phyloP scores from a whole-genome alignment of 139 green algal genomes.

The Tetratostichococcus sp. region DNA sequence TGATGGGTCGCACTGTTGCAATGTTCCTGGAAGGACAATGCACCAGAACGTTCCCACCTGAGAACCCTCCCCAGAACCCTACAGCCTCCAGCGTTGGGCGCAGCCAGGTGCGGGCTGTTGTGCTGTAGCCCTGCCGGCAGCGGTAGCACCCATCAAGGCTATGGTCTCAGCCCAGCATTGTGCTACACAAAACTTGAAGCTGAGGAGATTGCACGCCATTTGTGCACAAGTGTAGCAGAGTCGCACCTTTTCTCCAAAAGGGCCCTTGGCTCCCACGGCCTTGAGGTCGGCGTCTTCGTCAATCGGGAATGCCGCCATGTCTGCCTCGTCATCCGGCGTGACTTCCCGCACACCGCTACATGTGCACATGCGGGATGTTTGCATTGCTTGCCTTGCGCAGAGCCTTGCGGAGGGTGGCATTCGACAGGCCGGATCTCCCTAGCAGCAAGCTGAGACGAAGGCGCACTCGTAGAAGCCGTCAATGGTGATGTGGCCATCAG shows the following conservation, averaged over 20 bases:
- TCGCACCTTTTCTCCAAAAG: conserved; percentile 41
- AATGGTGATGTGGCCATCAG: conserved; percentile 35
- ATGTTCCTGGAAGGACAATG: no score
- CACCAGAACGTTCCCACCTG: neutral
- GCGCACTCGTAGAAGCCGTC: conserved; percentile 62
- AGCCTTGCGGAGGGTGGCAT: no score
- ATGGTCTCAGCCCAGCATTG: no score
- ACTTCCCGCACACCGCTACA: conserved; percentile 30
- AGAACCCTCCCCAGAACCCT: conserved; percentile 45
- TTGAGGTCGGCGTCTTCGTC: conserved; percentile 40
- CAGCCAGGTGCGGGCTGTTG: conserved; percentile 12
- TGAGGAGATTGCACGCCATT: no score
- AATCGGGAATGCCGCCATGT: conserved; percentile 43
- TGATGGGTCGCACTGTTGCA: no score
- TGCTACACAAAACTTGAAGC: no score
- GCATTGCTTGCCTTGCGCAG: no score
- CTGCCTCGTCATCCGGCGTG: conserved; percentile 40
- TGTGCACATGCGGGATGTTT: no score
- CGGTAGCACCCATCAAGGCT: no score
- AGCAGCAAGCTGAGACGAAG: no score
- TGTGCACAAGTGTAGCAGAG: no score
- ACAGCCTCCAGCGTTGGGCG: conserved; percentile 68
- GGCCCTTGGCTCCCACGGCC: conserved; percentile 37
- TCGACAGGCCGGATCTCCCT: no score
- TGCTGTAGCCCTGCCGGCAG: neutral